phyloP scores from a whole-genome alignment of 352 stramenopile species.

The Globisporangium carolinianum region DNA sequence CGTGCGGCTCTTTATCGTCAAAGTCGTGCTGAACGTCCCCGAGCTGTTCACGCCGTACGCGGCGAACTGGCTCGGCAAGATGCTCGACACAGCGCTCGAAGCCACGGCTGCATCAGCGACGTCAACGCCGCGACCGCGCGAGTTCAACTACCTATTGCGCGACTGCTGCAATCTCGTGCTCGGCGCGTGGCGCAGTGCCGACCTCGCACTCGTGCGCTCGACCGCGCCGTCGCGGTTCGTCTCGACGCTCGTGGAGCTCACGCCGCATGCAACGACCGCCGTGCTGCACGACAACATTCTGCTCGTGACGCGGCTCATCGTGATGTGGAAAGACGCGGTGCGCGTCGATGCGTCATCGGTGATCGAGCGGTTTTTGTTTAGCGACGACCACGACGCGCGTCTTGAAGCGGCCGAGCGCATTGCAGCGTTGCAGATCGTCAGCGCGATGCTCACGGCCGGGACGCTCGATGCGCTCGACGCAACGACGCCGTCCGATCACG shows the following conservation, averaged over 20 bases:
- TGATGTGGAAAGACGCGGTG: conserved; percentile 42
- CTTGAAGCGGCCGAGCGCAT: conserved; percentile 39
- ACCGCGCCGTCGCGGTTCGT: conserved; percentile 36
- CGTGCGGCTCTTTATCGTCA: conserved; percentile 64
- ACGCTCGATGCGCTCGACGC: conserved; percentile 20
- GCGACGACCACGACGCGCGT: conserved; percentile 23
- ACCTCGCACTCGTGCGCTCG: conserved; percentile 11
- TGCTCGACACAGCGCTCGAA: conserved; percentile 54
- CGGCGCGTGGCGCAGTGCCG: conserved; percentile 39
- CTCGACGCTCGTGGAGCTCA: conserved; percentile 49
- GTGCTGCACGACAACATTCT: conserved; percentile 68
- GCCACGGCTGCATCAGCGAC: conserved; percentile 16
- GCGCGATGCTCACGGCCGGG: conserved; percentile 38
- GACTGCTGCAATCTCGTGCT: conserved; percentile 63
- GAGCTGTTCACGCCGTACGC: conserved; percentile 48
- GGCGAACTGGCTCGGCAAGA: conserved; percentile 35
- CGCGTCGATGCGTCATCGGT: conserved; percentile 25
- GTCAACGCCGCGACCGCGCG: conserved; percentile 5
- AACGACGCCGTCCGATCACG: conserved; percentile 10
- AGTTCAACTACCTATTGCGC: conserved; percentile 75
- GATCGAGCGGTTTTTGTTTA: conserved; percentile 32
- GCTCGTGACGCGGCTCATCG: conserved; percentile 45
- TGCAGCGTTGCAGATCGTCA: conserved; percentile 52
- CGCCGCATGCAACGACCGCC: conserved; percentile 36
- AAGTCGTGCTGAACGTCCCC: conserved; percentile 62